Percentiles rank a stretch among this genome's conserved stretches.
Evolutionary conservation across 2,329 filamentous ascomycete genomes (phyloP).

Genomic region (Fusarium pseudograminearum): DNA sequence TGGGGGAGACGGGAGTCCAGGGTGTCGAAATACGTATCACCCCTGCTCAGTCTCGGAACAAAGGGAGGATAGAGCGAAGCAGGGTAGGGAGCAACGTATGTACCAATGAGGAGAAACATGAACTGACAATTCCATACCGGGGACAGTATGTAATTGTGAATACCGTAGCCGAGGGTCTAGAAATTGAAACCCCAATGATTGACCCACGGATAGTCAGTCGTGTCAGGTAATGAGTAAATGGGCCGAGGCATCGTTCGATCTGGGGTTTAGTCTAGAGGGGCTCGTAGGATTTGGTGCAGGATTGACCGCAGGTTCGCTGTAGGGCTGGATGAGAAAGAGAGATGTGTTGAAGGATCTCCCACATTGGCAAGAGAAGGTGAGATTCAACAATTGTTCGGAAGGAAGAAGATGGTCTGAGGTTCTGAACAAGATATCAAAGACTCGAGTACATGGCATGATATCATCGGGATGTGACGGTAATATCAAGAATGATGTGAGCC

Average conservation of each 20-base stretch:
- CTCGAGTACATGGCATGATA: constrained; percentile 25
- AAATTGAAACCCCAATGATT: constrained; percentile 7
- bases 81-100: not conserved
- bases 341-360: constrained; percentile 8
- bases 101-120: not conserved
- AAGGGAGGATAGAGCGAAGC: constrained; percentile 23
- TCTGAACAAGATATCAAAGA: not conserved
- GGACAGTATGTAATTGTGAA: constrained; percentile 4
- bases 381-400: constrained; percentile 26
- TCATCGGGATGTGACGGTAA: constrained; percentile 25
- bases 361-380: not conserved
- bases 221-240: constrained; percentile 36
- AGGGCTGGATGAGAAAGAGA: constrained; percentile 27
- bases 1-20: constrained; percentile 46
- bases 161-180: constrained; percentile 4
- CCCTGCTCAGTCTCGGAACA: constrained; percentile 29
- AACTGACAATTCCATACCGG: constrained; percentile 9
- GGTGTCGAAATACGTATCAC: constrained; percentile 29
- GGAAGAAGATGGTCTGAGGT: constrained; percentile 19
- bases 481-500: constrained; percentile 14
- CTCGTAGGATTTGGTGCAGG: not conserved
- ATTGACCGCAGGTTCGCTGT: constrained; percentile 23
- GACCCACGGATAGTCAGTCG: constrained; percentile 19
- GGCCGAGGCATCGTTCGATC: constrained; percentile 45
- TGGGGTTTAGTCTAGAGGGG: constrained; percentile 18